Conservation (phyloP, 441 rosid species). For the Macaranga tanarius region DNA sequence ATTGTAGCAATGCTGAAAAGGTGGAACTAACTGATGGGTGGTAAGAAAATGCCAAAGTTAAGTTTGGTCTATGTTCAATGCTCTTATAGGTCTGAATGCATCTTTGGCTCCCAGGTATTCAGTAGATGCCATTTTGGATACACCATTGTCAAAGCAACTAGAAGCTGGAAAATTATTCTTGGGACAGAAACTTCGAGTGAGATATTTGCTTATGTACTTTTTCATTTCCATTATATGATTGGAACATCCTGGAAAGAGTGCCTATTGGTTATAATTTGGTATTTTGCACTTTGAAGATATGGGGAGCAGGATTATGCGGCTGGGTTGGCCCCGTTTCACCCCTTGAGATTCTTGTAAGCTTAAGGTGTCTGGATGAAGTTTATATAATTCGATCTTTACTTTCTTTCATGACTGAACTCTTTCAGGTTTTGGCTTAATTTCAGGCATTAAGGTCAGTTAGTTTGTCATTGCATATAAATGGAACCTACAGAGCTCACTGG, state of each 20-base stretch:
- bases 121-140: constrained; percentile 71
- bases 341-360: constrained; percentile 61
- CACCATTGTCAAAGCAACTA: constrained; percentile 57
- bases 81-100: constrained; percentile 24
- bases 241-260: constrained; percentile 21
- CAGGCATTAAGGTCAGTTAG: constrained; percentile 68
- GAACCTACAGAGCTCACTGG: constrained; percentile 97
- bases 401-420: constrained; percentile 15
- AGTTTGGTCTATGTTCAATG: constrained; percentile 11
- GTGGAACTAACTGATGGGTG: constrained; percentile 92
- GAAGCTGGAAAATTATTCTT: constrained; percentile 70
- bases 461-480: constrained; percentile 78
- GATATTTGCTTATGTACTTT: constrained; percentile 26
- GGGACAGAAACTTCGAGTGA: constrained; percentile 95
- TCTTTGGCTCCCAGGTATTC: constrained; percentile 65
- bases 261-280: constrained; percentile 28
- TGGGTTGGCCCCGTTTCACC: constrained; percentile 89
- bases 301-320: constrained; percentile 83
- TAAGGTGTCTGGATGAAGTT: constrained; percentile 26
- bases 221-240: constrained; percentile 17
- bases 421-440: constrained; percentile 31
- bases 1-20: constrained; percentile 41
- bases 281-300: constrained; percentile 54
- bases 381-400: constrained; percentile 24
- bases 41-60: constrained; percentile 33